These are phyloP conservation scores for Starmerella asiatica DNA, from an alignment of 805 yeast species.

Conservation along the genomic window DNA sequence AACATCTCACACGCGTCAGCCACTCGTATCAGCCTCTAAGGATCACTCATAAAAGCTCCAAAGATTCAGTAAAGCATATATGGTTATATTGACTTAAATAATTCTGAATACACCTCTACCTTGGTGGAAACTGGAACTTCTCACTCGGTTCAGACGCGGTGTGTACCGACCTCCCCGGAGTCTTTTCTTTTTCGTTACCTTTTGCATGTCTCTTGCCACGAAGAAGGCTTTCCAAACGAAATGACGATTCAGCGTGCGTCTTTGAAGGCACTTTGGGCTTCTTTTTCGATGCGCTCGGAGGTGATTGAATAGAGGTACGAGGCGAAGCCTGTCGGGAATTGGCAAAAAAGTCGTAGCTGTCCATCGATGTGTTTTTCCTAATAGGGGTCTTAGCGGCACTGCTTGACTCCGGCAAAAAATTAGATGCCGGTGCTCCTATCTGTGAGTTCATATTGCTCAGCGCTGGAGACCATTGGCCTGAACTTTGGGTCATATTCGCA, in stretches of 20 bases:
- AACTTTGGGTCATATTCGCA: too few relatives aligned
- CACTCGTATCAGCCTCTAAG: too few relatives aligned
- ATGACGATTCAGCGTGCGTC: conserved; percentile 22
- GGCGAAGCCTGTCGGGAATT: conserved; percentile 1
- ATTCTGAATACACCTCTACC: not conserved
- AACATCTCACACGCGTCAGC: too few relatives aligned
- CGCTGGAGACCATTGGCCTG: not conserved
- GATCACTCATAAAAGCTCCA: too few relatives aligned
- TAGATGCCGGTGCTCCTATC: not conserved
- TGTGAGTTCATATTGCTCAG: not conserved
- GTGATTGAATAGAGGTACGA: conserved; percentile 2
- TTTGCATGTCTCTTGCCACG: conserved; percentile 22
- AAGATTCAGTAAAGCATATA: too few relatives aligned
- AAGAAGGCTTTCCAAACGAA: conserved; percentile 27
- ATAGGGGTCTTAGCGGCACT: too few relatives aligned
- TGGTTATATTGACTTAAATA: too few relatives aligned
- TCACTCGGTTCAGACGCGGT: not conserved
- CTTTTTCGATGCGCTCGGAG: not conserved
- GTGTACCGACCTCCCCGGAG: not conserved
- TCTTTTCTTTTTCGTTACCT: conserved; percentile 9
- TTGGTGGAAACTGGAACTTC: conserved; percentile 19
- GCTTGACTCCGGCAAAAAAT: too few relatives aligned
- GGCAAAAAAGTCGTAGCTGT: conserved; percentile 3
- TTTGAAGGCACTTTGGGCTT: conserved; percentile 1
- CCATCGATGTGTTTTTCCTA: not conserved